Base-by-base conservation (phyloP, 352 stramenopile genomes). In the Bremia lactucae region DNA sequence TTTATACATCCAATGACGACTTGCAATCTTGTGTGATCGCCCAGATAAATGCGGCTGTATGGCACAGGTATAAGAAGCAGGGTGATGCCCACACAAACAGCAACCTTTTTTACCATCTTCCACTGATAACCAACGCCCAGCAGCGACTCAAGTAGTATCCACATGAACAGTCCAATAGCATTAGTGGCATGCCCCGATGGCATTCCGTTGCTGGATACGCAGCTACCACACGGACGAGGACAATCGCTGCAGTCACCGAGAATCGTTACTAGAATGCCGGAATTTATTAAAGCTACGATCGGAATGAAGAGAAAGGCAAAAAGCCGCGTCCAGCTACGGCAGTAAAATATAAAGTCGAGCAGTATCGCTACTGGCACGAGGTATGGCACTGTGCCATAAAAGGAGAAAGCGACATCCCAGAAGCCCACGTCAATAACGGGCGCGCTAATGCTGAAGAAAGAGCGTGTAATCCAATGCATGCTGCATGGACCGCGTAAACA, bases 361-460 rank as follows among this genome's bases (percentile, higher is more conserved):
- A 53, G 52, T 23, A 76, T 25, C 9, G 46, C 38, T 22, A 76
- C 49, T 7, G 52, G 63, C 36, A 72, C 59, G 31, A 78, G 44
- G 41, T 74, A 81, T 39, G 69, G 69, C 31, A 81, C 69, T 48
- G 72, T 74, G 21, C 69, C 55, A 42, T 81, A 81, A 25, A 68
- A 66, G 20, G 49, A 55, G 37, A 73, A 71, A 5, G 68, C 48
- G 41, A 73, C 58, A 39, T 81, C 68, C 62, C 63, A 74, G 54
- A 76, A 59, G 31, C 57, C 52, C 16, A 70, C 37, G 23, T 31
- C 33, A n/a, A 72, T 21, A 0, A 42, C 47, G 19, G 69, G 69
- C 22, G 52, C 28, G 37, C 63, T 78, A 51, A 74, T 64, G 57
- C 60, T 74, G 61, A 81, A 81, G 50, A 76, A 63, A 9, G 43